Evolutionary conservation across 2,329 filamentous ascomycete species (phyloP), one percentile per base, ranked within the genome.

Genomic region (Pseudocercospora fuligena): DNA sequence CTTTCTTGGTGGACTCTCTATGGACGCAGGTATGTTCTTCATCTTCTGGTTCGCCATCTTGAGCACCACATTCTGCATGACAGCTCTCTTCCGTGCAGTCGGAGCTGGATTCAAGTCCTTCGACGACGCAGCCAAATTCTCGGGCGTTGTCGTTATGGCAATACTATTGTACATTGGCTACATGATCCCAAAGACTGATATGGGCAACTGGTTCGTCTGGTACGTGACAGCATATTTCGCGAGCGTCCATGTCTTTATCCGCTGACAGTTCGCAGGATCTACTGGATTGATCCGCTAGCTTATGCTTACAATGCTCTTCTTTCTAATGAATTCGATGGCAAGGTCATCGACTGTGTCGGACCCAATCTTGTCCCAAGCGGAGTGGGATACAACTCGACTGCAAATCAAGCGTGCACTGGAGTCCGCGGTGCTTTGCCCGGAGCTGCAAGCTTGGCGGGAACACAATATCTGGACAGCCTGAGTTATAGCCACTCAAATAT

Each of bases 1-100:
- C 77, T 90, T 89, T 69, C 88, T 90, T 86, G 83, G 84, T 11
- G 84, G 84, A 0, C 76, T 90, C 21, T 83, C 81, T 1, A 75
- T 76, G 57, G 77, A 80, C 0, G 87, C 87, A 0, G 80, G 74
- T 0, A 77, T 81, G 0, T 90, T 89, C 78, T 89, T 90, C 71
- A 88, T 87, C 0, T 88, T 84, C 70, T 89, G 85, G 85, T 80
- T 86, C 29, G 73, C 84, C 36, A 80, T 82, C 7, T 61, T 63
- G 36, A 63, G 60, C 16, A 12, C 68, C 3, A 81, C 81, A n/a
- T 69, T 83, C 16, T 77, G 77, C 27, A 82, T 82, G 78, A 81
- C 79, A 5, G 73, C 80, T 19, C 76, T 82, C 46, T 83, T 82
- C 76, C 74, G 81, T 70, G 80, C 78, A 0, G 75, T 82, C 11